Evolutionary conservation across 768 basidiomycete genomes (phyloP), one percentile per base, ranked within the genome.

Genomic region (Podaxis rugospora): DNA sequence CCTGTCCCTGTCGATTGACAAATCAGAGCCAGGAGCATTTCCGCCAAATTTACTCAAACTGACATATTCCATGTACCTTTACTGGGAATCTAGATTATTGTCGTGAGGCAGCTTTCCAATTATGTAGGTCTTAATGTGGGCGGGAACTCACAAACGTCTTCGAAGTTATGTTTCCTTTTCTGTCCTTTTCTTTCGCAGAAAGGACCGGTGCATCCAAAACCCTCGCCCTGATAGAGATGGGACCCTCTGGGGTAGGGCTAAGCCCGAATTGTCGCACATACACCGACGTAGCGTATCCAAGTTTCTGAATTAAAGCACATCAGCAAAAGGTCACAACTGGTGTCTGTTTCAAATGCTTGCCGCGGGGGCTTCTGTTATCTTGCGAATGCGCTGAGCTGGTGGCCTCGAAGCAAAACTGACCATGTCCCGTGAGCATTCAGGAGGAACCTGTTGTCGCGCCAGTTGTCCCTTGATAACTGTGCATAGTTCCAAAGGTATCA

Each of bases 41-140:
- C 5, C 6, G 18, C 58, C 11, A 21, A 55, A 35, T 61, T 9
- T 42, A 39, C 44, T 16, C n/a, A 59, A 9, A 74, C 81, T 23
- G 61, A 85, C 90, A 92, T 89, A 59, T 92, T 92, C 91, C 92
- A 93, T 0, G 84, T 71, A 0, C 92, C 91, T 54, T 88, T 81
- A 1, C 75, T 71, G 0, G 89, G 90, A 46, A 64, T 70, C 86
- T 88, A 62, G 21, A 36, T 59, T 47, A 4, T 27, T 64, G 52
- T 66, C 59, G 16, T 62, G 25, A 66, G 49, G 59, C 57, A 4
- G 39, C 42, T 21, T 3, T 14, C 13, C 39, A 32, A 4, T 59
- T 32, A 7, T 7, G 14, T 11, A 0, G 1, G 59, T 25, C 40
- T 32, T 6, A 32, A 32, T 7, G 28, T 32, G 27, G 5, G 44